Conservation (phyloP, 306 rosid genomes). For the Malus domestica region DNA sequence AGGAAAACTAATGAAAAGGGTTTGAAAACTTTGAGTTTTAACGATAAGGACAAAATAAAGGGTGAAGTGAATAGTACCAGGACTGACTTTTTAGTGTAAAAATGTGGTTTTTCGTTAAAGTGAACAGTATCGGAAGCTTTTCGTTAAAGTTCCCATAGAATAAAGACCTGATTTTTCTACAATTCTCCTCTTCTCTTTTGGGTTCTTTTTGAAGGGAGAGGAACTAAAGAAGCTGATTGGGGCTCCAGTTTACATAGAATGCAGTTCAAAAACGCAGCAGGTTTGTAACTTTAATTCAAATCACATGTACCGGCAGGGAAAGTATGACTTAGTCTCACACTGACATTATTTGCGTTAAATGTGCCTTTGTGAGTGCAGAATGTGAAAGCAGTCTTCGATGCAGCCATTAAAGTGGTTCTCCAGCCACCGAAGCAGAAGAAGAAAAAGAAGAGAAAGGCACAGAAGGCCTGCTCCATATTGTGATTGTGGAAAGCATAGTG, state of each 20-base stretch:
- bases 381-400: conserved; percentile 91
- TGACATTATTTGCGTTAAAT: neutral
- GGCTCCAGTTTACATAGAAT: conserved; percentile 78
- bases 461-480: conserved; percentile 71
- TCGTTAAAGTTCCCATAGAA: neutral
- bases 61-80: too few relatives aligned
- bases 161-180: conserved; percentile 12
- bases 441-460: conserved; percentile 74
- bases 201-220: conserved; percentile 60
- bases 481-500: conserved; percentile 30
- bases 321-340: neutral
- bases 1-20: neutral
- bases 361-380: conserved; percentile 44
- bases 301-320: neutral
- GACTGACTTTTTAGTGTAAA: too few relatives aligned
- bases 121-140: too few relatives aligned
- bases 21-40: too few relatives aligned
- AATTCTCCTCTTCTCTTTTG: neutral
- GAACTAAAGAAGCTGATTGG: conserved; percentile 81
- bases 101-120: too few relatives aligned
- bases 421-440: conserved; percentile 85
- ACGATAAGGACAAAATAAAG: too few relatives aligned
- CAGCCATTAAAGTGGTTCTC: conserved; percentile 91
- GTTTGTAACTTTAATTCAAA: conserved; percentile 33
- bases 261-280: conserved; percentile 97